Conservation (phyloP, 495 filamentous ascomycete genomes). For the Apodospora peruviana region DNA sequence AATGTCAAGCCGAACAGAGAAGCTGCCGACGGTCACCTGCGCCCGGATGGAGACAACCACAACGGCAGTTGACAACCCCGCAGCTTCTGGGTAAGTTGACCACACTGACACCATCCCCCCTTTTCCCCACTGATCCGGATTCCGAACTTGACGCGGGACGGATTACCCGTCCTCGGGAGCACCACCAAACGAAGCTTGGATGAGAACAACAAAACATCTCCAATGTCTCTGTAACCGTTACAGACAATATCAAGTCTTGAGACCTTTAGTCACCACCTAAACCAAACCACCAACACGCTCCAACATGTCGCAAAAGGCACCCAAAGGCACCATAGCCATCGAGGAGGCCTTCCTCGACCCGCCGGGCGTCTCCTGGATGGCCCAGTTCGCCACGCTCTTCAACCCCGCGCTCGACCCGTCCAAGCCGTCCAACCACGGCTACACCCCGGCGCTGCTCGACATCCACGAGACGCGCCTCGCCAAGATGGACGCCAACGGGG, state of each 20-base stretch:
- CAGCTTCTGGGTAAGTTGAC: neutral
- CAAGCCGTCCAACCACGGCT: conserved; percentile 4
- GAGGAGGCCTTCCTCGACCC: conserved; percentile 52
- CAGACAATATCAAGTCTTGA: no score
- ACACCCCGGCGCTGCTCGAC: conserved; percentile 20
- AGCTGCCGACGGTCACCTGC: neutral
- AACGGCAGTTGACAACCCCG: neutral
- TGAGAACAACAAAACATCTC: no score
- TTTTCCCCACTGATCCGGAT: neutral
- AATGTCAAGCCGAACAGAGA: neutral
- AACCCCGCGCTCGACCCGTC: conserved; percentile 13
- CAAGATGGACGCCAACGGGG: conserved; percentile 51
- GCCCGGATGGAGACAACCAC: neutral
- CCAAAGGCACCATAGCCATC: conserved; percentile 54
- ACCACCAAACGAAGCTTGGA: no score
- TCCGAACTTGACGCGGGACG: neutral
- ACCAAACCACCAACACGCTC: neutral
- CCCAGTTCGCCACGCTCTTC: conserved; percentile 23
- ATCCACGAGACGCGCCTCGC: conserved; percentile 47
- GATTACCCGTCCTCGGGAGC: no score
- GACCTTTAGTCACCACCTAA: no score
- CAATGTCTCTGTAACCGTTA: no score
- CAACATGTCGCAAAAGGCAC: conserved; percentile 17
- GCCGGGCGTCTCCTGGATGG: conserved; percentile 22
- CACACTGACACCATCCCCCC: no score